Conservation (phyloP, 306 rosid genomes). For the Fragaria ananassa region DNA sequence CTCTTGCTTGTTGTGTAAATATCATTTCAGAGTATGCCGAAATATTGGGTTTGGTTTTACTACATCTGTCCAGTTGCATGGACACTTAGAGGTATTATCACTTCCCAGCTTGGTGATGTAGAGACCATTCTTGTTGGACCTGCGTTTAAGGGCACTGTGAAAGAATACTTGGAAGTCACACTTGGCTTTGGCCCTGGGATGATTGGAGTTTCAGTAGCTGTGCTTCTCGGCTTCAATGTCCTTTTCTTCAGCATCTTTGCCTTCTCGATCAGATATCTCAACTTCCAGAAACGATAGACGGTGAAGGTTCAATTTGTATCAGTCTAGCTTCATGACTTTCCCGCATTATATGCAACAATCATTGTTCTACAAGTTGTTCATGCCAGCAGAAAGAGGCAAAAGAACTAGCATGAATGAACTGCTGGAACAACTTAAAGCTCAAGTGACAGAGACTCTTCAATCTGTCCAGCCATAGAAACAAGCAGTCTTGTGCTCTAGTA, state of each 20-base stretch:
- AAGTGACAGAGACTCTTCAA: background rate
- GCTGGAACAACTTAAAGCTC: background rate
- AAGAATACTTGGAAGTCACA: constrained; percentile 43
- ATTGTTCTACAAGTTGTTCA: background rate
- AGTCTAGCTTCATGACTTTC: background rate
- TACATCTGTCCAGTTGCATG: constrained; percentile 84
- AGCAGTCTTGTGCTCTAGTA: background rate
- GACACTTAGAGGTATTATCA: constrained; percentile 79
- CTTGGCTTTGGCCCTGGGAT: constrained; percentile 55
- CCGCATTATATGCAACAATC: background rate
- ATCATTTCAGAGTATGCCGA: constrained; percentile 59
- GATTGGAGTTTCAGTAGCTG: constrained; percentile 55
- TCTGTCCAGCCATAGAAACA: background rate
- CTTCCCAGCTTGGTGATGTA: constrained; percentile 89
- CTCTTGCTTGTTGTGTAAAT: background rate
- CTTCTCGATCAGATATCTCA: constrained; percentile 61
- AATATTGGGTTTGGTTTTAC: constrained; percentile 95
- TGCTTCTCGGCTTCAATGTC: constrained; percentile 54
- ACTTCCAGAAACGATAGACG: constrained; percentile 73
- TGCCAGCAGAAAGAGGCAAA: constrained; percentile 5
- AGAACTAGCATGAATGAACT: background rate
- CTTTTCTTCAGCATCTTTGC: constrained; percentile 69
- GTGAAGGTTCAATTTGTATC: background rate
- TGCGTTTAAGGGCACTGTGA: constrained; percentile 72
- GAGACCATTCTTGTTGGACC: constrained; percentile 55